Evolutionary conservation across 768 basidiomycete species (phyloP), one percentile per base, ranked within the genome.

Genomic region (Chalciporus pseudorubinellus): DNA sequence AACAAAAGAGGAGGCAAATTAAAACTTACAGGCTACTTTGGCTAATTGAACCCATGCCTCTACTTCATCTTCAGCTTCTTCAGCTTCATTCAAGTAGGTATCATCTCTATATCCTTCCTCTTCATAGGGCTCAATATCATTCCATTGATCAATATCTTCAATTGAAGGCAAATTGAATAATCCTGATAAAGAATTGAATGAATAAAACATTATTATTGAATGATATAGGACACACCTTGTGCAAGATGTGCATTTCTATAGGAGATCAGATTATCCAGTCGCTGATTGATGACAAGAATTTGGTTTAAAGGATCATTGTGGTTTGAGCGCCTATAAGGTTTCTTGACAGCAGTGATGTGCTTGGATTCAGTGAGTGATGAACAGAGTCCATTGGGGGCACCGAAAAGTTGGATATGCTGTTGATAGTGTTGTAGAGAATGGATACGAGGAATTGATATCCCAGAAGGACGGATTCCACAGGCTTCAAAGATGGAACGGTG

Each of bases 361-460:
- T 67, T 65, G 1, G 64, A 65, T 36, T 73, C 71, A 0, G 68
- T 72, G 19, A 72, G 71, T 9, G 68, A 72, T 0, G 66, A 67
- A 24, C 24, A 24, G 24, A 24, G 24, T 24, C 24, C 69, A 47
- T 70, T 70, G 2, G 65, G 71, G 12, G 65, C 59, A 16, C 66
- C 68, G 55, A 71, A 73, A 5, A 56, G 21, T 6, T 38, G 29
- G 31, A 70, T 69, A 1, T 57, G 41, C 1, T 29, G 14, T 0
- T 2, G 4, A 33, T 71, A 74, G 36, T 74, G 71, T 1, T 46
- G 16, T 5, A 72, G 47, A 0, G 68, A 56, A 41, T 72, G 71
- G 31, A 70, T 67, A 0, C 61, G 57, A 3, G 69, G 71, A 1
- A 70, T 58, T 8, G 55, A 62, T 36, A 67, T 29, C 10, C 59